A percentile compares a stretch with the other conserved stretches of the same genome.
phyloP scores from a whole-genome alignment of 306 rosid genomes.

The Pueraria montana region DNA sequence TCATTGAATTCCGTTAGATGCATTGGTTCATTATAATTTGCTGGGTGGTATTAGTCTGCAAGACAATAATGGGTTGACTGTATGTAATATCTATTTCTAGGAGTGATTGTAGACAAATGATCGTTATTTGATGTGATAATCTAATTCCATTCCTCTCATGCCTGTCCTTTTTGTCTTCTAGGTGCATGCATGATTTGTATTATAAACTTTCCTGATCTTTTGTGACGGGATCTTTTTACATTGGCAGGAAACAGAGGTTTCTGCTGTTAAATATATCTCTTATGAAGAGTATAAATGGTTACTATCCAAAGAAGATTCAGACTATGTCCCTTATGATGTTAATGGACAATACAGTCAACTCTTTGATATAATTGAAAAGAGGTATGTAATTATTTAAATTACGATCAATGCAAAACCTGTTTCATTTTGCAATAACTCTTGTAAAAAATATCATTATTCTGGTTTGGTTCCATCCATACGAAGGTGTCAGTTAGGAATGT shows the following conservation, averaged over 20 bases:
- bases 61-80: conserved; percentile 15
- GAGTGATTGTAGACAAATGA: neutral
- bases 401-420: conserved; percentile 54
- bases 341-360: conserved; percentile 80
- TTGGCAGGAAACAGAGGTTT: conserved; percentile 88
- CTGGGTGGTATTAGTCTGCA: conserved; percentile 35
- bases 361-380: conserved; percentile 76
- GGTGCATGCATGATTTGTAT: conserved; percentile 25
- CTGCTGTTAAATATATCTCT: conserved; percentile 87
- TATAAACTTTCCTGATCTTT: conserved; percentile 22
- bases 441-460: conserved; percentile 18
- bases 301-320: conserved; percentile 79
- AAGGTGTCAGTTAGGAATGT: no score
- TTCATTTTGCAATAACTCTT: neutral
- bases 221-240: conserved; percentile 37
- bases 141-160: conserved; percentile 26
- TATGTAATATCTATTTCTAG: neutral
- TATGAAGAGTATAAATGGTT: conserved; percentile 75
- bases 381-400: conserved; percentile 59
- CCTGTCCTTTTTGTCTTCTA: conserved; percentile 15
- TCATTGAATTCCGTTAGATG: conserved; percentile 21
- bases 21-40: conserved; percentile 22
- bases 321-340: conserved; percentile 80
- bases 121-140: conserved; percentile 17
- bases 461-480: conserved; percentile 5